Base-by-base conservation (phyloP, 805 yeast species). In the Ogataea nitratoaversa region DNA sequence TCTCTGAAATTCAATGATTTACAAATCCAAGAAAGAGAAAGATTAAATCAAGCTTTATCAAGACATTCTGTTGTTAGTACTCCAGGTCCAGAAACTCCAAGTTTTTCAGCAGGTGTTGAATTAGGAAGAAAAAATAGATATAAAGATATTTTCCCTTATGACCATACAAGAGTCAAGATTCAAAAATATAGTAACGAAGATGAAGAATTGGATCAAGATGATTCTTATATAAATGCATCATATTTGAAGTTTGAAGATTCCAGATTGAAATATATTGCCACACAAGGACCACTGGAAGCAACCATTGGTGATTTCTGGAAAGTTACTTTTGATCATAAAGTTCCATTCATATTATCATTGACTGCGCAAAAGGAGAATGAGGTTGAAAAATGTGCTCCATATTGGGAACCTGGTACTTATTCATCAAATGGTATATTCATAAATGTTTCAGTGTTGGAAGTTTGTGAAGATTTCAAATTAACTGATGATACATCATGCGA, bases 261-360 rank as follows among this genome's bases (percentile, higher is more conserved):
- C 31, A 36, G 52, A 5, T 43, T 63, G 30, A 71, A 73, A 30
- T 84, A 82, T 55, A 85, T 90, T 52, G 96, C 95, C 0, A 76
- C 95, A 1, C 96, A 91, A 60, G 99, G 96, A 2, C 99, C 99
- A 2, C 61, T 85, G 43, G 59, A 57, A 2, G 72, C 72, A 29
- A 91, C 98, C 0, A 71, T 82, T 19, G 79, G 78, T 17, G 96
- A 91, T 59, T 90, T 91, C 54, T 89, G 95, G 83, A 83, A 82
- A 41, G 78, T 89, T 65, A 72, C 85, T 13, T 66, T 77, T 31
- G 79, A 82, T 42, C 76, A 85, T 48, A 60, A 70, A 16, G 74
- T 79, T 11, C 81, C 84, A 6, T 58, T 91, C 3, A 76, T 91
- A 20, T 62, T 91, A 5, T 81, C 95, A 30, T 70, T 88, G 48